A percentile compares a stretch with the other conserved stretches of the same genome.
These are phyloP conservation scores for Paramecium primaurelia DNA, from an alignment of 73 alveolate species.

Conservation along the genomic window DNA sequence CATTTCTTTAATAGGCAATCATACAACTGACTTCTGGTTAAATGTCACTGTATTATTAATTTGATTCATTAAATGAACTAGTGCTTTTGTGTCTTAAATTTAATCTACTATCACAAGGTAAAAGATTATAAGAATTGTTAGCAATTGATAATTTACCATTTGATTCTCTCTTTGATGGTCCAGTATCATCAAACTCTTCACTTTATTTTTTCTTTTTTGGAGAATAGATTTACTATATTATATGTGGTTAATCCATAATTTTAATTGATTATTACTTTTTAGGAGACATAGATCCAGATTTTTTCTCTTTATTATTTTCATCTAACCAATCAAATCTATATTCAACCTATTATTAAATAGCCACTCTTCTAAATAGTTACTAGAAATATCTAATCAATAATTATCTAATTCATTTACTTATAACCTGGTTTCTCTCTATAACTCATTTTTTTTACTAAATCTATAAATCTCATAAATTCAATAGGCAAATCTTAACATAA, in stretches of 20 bases:
- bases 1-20: not conserved
- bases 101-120: not conserved
- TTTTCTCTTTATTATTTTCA: not conserved
- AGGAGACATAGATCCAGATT: not conserved
- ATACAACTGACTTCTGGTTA: not conserved
- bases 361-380: conserved; percentile 3
- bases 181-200: not conserved
- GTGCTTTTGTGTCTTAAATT: conserved; percentile 13
- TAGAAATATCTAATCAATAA: not conserved
- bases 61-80: not conserved
- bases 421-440: conserved; percentile 89
- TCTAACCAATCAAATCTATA: conserved; percentile 27
- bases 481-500: conserved; percentile 70
- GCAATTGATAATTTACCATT: not conserved
- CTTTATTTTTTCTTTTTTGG: not conserved
- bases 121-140: not conserved
- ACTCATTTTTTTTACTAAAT: conserved; percentile 62
- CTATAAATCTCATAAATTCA: conserved; percentile 52
- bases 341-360: not conserved
- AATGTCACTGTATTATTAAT: not conserved
- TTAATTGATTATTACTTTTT: not conserved
- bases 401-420: conserved; percentile 42
- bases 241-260: not conserved
- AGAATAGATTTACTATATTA: not conserved
- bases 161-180: not conserved